phyloP scores from a whole-genome alignment of 352 stramenopile species.

The Phytophthora ramorum region DNA sequence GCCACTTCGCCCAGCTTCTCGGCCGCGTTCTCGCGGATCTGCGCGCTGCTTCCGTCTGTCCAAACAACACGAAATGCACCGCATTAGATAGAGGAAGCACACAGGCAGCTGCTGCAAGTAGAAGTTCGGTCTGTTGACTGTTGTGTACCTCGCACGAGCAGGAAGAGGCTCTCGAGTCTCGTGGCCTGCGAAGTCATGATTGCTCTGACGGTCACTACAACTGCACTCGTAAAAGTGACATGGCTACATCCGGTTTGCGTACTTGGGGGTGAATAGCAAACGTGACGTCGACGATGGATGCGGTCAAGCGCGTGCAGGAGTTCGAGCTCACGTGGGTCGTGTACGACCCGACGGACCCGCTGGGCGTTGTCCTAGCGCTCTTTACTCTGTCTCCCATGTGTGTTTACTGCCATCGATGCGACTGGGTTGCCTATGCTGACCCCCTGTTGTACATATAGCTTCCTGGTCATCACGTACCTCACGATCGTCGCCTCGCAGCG shows the following conservation, averaged over 20 bases:
- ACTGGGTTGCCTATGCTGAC: conserved; percentile 13
- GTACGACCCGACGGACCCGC: conserved; percentile 76
- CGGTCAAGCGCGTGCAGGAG: conserved; percentile 49
- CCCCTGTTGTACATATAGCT: conserved; percentile 42
- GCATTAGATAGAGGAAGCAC: conserved; percentile 14
- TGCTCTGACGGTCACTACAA: not conserved
- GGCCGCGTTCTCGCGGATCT: conserved; percentile 74
- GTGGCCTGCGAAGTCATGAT: conserved; percentile 54
- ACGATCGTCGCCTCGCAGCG: conserved; percentile 82
- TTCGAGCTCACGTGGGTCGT: conserved; percentile 89
- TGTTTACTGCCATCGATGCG: not conserved
- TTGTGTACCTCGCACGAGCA: conserved; percentile 68
- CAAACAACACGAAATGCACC: not conserved
- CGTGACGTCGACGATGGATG: conserved; percentile 13
- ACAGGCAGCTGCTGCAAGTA: not conserved
- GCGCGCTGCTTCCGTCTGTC: conserved; percentile 72
- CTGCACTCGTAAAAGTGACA: conserved; percentile 11
- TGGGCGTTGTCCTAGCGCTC: conserved; percentile 72
- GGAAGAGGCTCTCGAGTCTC: conserved; percentile 80
- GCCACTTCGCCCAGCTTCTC: conserved; percentile 76
- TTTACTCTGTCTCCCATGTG: conserved; percentile 82
- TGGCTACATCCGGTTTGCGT: not conserved
- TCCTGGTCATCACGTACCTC: conserved; percentile 86
- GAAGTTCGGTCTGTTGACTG: not conserved
- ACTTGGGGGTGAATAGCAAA: conserved; percentile 2